Base-by-base conservation (phyloP, 768 basidiomycete species). In the Xanthoconium stramineum region DNA sequence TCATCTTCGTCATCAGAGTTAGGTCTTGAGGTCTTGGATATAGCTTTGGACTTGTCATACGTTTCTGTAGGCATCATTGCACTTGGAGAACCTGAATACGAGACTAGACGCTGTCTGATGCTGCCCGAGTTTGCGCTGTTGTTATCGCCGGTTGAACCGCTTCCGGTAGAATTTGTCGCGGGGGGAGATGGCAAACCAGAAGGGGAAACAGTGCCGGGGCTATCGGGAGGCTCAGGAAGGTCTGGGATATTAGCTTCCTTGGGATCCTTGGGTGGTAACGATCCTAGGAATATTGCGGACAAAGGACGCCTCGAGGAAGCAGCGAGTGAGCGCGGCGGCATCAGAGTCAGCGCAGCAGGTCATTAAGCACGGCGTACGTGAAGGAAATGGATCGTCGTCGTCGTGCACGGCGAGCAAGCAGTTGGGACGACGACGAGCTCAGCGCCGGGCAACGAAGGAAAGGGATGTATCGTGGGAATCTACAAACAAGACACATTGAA, bases 101-200 rank as follows among this genome's bases (percentile, higher is more conserved):
- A 64, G 38, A 58, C 50, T 44, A 71, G 66, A 40, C 68, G 74
- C 49, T 66, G 66, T 59, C 77, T 74, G 57, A 75, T 55, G 63
- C 75, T 76, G 58, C 76, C 77, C 50, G 72, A 69, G 56, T 68
- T 69, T 6, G 69, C 72, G 57, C 76, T 80, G 50, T 70, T 75
- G 45, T 79, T 79, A 71, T 85, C 85, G 42, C 84, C 85, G 5
- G 82, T 84, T 63, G 88, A 89, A 37, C 88, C 87, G 69, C 88
- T 90, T 35, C 87, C 89, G 2, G 89, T 91, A 12, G 89, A 91
- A 66, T 91, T 91, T 19, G 91, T 89, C 29, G 88, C 89, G 42
- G 91, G 91, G 0, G 91, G 91, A 24, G 89, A 91, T 2, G 91
- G 90, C 6, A 92, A 69, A 7, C 90, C 89, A 6, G 88, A 89